phyloP scores from a whole-genome alignment of 2,329 filamentous ascomycete genomes.

The Claviceps maximensis region DNA sequence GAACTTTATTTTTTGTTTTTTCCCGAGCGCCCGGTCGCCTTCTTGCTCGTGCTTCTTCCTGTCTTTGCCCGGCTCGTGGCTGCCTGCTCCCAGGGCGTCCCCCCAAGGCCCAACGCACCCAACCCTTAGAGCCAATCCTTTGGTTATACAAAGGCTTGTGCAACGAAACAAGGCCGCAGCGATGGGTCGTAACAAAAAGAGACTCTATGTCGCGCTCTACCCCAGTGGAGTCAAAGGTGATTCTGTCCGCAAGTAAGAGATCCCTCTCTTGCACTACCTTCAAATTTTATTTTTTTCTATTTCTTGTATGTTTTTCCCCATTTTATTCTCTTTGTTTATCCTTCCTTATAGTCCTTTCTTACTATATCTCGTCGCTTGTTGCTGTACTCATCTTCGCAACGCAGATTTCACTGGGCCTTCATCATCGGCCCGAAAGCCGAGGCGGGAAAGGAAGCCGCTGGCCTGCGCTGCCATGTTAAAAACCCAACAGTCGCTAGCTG shows the following conservation, averaged over 20 bases:
- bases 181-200: slow-evolving; percentile 14
- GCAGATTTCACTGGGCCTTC: slow-evolving; percentile 19
- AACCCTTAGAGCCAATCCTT: no score
- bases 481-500: slow-evolving; percentile 12
- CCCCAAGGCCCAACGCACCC: no score
- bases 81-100: no score
- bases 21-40: no score
- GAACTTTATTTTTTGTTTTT: no score
- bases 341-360: background rate
- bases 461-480: slow-evolving; percentile 21
- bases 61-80: no score
- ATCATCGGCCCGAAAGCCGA: slow-evolving; percentile 19
- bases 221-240: slow-evolving; percentile 13
- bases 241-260: slow-evolving; percentile 13
- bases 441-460: slow-evolving; percentile 8
- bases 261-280: background rate
- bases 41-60: no score
- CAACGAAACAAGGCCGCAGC: background rate
- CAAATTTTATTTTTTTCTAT: no score
- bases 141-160: no score
- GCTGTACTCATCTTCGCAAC: background rate
- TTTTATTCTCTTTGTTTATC: background rate
- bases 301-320: background rate
- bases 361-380: background rate
- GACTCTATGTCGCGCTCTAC: slow-evolving; percentile 21